Conservation (phyloP, 1,284 basidiomycete species). For the Termitomyces sp. region DNA sequence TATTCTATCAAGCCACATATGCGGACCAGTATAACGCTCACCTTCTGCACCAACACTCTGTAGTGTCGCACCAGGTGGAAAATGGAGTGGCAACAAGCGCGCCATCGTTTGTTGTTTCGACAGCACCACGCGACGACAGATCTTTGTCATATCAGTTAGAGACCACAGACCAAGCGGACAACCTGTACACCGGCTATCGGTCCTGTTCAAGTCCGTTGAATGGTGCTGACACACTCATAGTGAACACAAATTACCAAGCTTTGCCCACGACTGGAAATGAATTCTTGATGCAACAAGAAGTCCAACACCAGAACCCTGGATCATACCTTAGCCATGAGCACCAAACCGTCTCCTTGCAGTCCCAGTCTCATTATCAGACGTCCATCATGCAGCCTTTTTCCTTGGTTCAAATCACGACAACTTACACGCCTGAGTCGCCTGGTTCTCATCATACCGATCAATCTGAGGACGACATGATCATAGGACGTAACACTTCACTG, state of each 20-base stretch:
- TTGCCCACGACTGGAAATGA: not conserved
- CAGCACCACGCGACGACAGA: no score
- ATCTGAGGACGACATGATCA: not conserved
- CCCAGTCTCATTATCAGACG: no score
- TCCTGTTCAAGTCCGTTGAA: not conserved
- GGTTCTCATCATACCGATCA: not conserved
- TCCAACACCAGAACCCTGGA: not conserved
- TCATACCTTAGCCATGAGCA: not conserved
- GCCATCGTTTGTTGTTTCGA: not conserved
- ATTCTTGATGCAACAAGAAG: not conserved
- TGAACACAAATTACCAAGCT: not conserved
- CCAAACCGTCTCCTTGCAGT: not conserved
- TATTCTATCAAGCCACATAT: not conserved
- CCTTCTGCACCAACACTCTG: not conserved
- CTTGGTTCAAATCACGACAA: not conserved
- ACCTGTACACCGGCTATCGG: not conserved
- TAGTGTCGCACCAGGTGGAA: not conserved
- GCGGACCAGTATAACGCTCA: not conserved
- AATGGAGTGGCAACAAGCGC: not conserved
- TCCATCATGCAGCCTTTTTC: not conserved
- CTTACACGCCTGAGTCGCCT: not conserved
- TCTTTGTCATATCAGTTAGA: no score
- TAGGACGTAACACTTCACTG: not conserved
- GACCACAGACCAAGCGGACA: no score
- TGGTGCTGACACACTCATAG: not conserved